phyloP scores from a whole-genome alignment of 768 basidiomycete genomes.

The Collybiopsis luxurians region DNA sequence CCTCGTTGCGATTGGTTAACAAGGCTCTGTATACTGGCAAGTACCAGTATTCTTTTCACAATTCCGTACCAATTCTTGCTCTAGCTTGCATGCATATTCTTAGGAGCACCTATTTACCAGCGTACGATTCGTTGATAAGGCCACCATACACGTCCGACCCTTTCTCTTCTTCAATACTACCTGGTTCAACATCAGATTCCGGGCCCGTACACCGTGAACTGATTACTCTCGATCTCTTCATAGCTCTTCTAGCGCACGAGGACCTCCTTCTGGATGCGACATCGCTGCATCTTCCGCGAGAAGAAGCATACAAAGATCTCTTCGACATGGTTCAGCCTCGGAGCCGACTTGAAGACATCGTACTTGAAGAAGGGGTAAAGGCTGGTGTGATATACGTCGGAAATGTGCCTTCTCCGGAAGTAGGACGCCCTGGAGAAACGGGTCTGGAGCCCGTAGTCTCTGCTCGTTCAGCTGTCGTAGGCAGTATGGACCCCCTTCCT shows the following conservation, averaged over 20 bases:
- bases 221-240: conserved; percentile 71
- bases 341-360: conserved; percentile 70
- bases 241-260: conserved; percentile 75
- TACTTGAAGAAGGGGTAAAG: conserved; percentile 41
- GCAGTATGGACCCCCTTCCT: neutral
- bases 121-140: conserved; percentile 61
- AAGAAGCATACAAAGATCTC: conserved; percentile 75
- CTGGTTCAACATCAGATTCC: conserved; percentile 16
- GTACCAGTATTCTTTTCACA: neutral
- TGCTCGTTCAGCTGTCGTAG: neutral
- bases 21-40: conserved; percentile 53
- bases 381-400: conserved; percentile 21
- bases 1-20: conserved; percentile 62
- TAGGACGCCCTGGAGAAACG: neutral
- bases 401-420: neutral
- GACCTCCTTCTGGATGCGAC: conserved; percentile 77
- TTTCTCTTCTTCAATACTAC: conserved; percentile 31
- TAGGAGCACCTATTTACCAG: conserved; percentile 68
- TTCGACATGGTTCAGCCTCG: conserved; percentile 78
- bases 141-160: conserved; percentile 76
- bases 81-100: conserved; percentile 78
- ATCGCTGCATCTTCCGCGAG: conserved; percentile 71
- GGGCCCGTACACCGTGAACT: conserved; percentile 67
- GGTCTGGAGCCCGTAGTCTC: neutral
- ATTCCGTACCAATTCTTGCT: too few species aligned